Percentiles rank a stretch among this genome's conserved stretches.
Evolutionary conservation across 331 rosid genomes (phyloP).

Genomic region (Saraca asoca): DNA sequence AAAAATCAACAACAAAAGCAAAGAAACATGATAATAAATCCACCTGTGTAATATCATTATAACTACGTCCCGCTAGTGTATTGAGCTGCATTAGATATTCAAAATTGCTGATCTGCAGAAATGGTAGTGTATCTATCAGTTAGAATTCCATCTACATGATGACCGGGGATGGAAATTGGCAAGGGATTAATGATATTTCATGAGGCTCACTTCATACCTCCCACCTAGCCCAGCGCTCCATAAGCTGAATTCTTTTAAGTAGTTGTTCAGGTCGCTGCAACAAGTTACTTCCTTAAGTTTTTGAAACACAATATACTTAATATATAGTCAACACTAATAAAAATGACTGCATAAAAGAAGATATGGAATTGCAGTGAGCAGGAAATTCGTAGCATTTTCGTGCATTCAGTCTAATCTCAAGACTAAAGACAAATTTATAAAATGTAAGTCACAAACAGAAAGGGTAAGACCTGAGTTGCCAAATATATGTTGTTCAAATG

Average conservation of each 20-base stretch:
- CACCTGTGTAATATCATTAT: slow-evolving; percentile 98
- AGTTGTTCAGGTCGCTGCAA: slow-evolving; percentile 94
- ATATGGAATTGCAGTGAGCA: slow-evolving; percentile 12
- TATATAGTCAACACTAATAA: not conserved
- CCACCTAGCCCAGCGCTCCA: slow-evolving; percentile 99
- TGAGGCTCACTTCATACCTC: slow-evolving; percentile 64
- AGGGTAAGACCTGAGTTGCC: slow-evolving; percentile 81
- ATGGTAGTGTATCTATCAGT: slow-evolving; percentile 24
- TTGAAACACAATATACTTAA: slow-evolving; percentile 20
- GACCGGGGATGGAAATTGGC: slow-evolving; percentile 21
- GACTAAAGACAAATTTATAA: slow-evolving; percentile 3
- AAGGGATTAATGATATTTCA: slow-evolving; percentile 20
- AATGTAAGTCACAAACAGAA: slow-evolving; percentile 5
- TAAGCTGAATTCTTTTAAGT: slow-evolving; percentile 89
- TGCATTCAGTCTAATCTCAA: slow-evolving; percentile 8
- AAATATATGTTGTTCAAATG: slow-evolving; percentile 86
- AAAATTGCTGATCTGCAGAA: slow-evolving; percentile 96
- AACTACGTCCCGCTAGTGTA: slow-evolving; percentile 98
- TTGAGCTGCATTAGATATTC: slow-evolving; percentile 99
- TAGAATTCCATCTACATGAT: slow-evolving; percentile 25
- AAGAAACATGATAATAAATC: slow-evolving; percentile 36
- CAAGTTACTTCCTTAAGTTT: slow-evolving; percentile 36
- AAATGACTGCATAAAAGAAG: slow-evolving; percentile 19
- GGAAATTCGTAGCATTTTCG: not conserved
- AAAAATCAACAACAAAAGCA: slow-evolving; percentile 32